Evolutionary conservation across 371 early-diverging fungal species (phyloP).

Genomic region (Mucor indicus): DNA sequence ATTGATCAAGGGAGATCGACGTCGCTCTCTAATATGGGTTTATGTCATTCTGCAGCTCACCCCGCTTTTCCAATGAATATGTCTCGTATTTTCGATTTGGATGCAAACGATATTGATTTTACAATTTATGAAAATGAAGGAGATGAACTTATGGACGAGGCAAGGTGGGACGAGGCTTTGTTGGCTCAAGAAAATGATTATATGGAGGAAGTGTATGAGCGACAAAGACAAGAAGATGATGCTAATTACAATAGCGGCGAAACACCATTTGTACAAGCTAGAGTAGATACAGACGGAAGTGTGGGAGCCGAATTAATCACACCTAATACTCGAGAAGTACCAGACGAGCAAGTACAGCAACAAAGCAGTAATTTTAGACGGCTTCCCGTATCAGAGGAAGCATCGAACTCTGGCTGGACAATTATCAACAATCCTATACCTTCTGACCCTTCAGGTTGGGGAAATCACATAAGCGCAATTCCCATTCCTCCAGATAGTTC

Average conservation of each 20-base stretch:
- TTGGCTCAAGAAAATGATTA: conserved; percentile 2
- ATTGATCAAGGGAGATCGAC: conserved; percentile 18
- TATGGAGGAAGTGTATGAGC: conserved; percentile 10
- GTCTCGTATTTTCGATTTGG: conserved; percentile 9
- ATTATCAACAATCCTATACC: too few species aligned
- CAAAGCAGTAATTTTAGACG: too few species aligned
- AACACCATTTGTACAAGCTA: not conserved
- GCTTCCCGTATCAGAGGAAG: too few species aligned
- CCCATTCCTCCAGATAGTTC: too few species aligned
- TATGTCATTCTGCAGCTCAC: conserved; percentile 30
- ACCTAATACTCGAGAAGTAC: not conserved
- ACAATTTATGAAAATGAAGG: conserved; percentile 9
- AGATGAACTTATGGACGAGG: conserved; percentile 1
- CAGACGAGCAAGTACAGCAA: too few species aligned
- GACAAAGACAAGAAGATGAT: conserved; percentile 9
- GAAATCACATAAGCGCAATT: too few species aligned
- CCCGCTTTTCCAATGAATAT: conserved; percentile 30
- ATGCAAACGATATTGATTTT: conserved; percentile 13
- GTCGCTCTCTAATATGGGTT: conserved; percentile 12
- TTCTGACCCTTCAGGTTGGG: too few species aligned
- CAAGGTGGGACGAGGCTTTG: not conserved
- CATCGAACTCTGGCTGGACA: too few species aligned
- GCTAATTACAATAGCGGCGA: conserved; percentile 5
- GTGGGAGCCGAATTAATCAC: not conserved
- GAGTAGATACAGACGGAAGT: not conserved